Evolutionary conservation across 768 basidiomycete genomes (phyloP), one percentile per base, ranked within the genome.

Genomic region (Obba rivulosa): DNA sequence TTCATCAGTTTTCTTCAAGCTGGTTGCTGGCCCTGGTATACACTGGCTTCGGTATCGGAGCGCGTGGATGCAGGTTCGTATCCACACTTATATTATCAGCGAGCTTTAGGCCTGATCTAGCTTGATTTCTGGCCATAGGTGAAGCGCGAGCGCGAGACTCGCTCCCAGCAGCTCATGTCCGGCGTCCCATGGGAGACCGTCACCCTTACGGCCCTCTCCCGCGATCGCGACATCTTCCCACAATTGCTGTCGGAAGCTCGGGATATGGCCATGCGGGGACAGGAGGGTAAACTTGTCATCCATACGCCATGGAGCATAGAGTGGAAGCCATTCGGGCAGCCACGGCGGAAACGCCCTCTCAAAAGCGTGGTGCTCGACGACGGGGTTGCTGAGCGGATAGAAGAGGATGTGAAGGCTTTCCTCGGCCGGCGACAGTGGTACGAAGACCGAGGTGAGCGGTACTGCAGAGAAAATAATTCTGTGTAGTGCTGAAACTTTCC

Each of bases 141-240:
- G 56, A 92, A 91, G 72, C 82, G 96, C 13, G 94, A 97, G 69
- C 81, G 96, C 45, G 92, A 96, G 66, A 88, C 87, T 18, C 87
- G 90, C 55, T 83, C 94, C 23, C 89, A 94, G 79, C 85, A 92
- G 59, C 73, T 92, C 41, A 86, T 87, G 74, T 87, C 91, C 4
- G 94, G 95, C 7, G 80, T 80, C 5, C 96, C 96, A 50, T 99
- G 95, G 93, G 96, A 99, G 68, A 98, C 95, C 0, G 83, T 98
- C 40, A 94, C 85, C 34, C 74, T 99, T 38, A 99, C 93, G 4
- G 85, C 96, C 1, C 79, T 99, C 34, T 95, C 92, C 14, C 76
- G 85, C 39, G 94, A 95, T 65, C 83, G 93, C 35, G 60, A 64
- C 2, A 70, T 97, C 18, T 97, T 99, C 64, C 79, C 91, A 1